Evolutionary conservation across 805 yeast species (phyloP), one percentile per base, ranked within the genome.

Genomic region (Candida arabinofermentans): DNA sequence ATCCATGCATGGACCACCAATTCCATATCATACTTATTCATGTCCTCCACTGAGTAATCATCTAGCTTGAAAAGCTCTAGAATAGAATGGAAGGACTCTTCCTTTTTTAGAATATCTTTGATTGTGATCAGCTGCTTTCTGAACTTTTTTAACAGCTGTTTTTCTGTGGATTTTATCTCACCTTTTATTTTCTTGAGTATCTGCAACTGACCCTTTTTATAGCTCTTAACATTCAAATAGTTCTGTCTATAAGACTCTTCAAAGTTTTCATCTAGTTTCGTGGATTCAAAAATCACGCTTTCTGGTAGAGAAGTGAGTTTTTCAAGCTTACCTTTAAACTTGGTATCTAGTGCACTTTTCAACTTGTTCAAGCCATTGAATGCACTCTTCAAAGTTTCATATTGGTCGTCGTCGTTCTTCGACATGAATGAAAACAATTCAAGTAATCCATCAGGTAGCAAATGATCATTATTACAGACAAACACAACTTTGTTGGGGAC

Each of bases 361-460:
- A 85, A 58, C 44, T 78, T 73, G 49, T 71, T 76, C 27, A 81
- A 54, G 0, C 90, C 93, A 36, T 79, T 80, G n/a, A 85, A 60
- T 39, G 68, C 60, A 66, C 75, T 71, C 50, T 85, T 68, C 32
- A 77, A 58, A 0, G 79, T 74, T 19, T 72, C 47, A 2, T 43
- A 49, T 7, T 50, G 44, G 40, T 84, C 90, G 47, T 74, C 69
- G 1, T 56, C 53, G 39, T 71, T 65, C 45, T 69, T 74, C 7
- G 75, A 74, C 33, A 83, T 58, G 48, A 61, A 73, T 23, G 77
- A 76, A 58, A 81, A 85, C 10, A 81, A 59, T 24, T 65, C 65
- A 3, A 81, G 50, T 39, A 84, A 57, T 18, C 72, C 67, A 1
- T 62, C 68, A 1, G 81, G 78, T 2, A 75, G 47, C 1, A 61